Percentiles rank a stretch among this genome's conserved stretches.
Evolutionary conservation across 2,329 filamentous ascomycete species (phyloP).

Genomic region (Fusarium sambucinum): DNA sequence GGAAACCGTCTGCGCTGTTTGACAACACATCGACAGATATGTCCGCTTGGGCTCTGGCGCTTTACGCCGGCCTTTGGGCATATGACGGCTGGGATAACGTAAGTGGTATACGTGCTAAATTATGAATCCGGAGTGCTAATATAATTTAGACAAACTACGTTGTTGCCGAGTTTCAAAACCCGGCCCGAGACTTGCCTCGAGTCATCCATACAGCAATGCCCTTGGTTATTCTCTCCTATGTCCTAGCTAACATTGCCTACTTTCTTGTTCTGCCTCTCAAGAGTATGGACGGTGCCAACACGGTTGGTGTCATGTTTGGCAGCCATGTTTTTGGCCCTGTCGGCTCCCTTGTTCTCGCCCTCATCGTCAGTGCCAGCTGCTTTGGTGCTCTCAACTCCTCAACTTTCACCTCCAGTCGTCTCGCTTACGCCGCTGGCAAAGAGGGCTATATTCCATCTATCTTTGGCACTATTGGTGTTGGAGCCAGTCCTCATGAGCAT

Average conservation of each 20-base stretch:
- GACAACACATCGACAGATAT: slow-evolving; percentile 82
- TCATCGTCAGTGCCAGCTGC: slow-evolving; percentile 91
- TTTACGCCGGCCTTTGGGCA: slow-evolving; percentile 97
- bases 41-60: slow-evolving; percentile 89
- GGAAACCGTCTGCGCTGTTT: slow-evolving; percentile 92
- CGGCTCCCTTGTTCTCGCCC: slow-evolving; percentile 84
- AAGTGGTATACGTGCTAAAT: slow-evolving; percentile 53
- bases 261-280: slow-evolving; percentile 89
- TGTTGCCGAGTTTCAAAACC: slow-evolving; percentile 95
- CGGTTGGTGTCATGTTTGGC: slow-evolving; percentile 95
- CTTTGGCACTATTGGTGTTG: slow-evolving; percentile 85
- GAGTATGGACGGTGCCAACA: slow-evolving; percentile 88
- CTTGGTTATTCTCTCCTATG: slow-evolving; percentile 88
- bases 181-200: slow-evolving; percentile 86
- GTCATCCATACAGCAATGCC: slow-evolving; percentile 98
- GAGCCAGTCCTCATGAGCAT: slow-evolving; percentile 57
- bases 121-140: slow-evolving; percentile 12
- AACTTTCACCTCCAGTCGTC: slow-evolving; percentile 90
- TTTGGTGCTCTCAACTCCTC: slow-evolving; percentile 95
- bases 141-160: slow-evolving; percentile 89
- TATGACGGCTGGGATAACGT: slow-evolving; percentile 99
- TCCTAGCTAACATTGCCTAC: slow-evolving; percentile 92
- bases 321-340: slow-evolving; percentile 87
- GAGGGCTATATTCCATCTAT: slow-evolving; percentile 90
- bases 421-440: slow-evolving; percentile 94